Evolutionary conservation across 2,329 filamentous ascomycete genomes (phyloP).

Genomic region (Cordyceps fumosorosea): DNA sequence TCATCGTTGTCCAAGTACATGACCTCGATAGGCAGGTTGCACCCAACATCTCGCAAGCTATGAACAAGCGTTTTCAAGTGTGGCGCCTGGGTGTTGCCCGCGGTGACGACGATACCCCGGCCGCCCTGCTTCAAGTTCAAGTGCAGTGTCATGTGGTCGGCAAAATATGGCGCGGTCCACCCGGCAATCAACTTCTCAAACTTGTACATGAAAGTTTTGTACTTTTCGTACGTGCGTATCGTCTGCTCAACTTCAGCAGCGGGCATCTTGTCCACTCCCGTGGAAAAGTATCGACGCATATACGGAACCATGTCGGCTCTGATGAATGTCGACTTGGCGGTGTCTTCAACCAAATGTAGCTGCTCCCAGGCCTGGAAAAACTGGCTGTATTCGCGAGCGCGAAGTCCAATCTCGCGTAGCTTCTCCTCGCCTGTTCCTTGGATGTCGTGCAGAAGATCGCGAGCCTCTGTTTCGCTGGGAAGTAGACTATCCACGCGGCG

Average conservation of each 20-base stretch:
- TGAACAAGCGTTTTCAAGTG: background rate
- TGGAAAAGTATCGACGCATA: background rate
- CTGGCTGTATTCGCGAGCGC: slow-evolving; percentile 1
- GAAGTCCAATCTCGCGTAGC: slow-evolving; percentile 3
- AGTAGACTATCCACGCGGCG: background rate
- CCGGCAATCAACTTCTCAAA: slow-evolving; percentile 1
- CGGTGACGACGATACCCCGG: slow-evolving; percentile 1
- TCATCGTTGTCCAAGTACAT: slow-evolving; percentile 2
- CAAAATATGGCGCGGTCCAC: slow-evolving; percentile 5
- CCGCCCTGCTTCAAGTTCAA: slow-evolving; percentile 4
- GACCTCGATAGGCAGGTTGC: slow-evolving; percentile 5
- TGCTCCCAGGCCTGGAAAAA: background rate
- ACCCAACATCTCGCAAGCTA: slow-evolving; percentile 3
- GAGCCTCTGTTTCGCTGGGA: background rate
- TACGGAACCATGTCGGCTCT: background rate
- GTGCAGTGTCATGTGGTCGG: slow-evolving; percentile 4
- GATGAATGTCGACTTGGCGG: background rate
- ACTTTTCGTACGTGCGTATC: slow-evolving; percentile 1
- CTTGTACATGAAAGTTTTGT: background rate
- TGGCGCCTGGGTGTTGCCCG: background rate
- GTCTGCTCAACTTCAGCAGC: background rate
- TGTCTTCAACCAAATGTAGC: background rate
- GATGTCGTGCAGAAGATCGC: background rate
- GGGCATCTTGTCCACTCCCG: background rate
- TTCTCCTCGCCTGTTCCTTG: background rate